phyloP scores from a whole-genome alignment of 169 alveolate genomes.

The Eimeria acervulina region DNA sequence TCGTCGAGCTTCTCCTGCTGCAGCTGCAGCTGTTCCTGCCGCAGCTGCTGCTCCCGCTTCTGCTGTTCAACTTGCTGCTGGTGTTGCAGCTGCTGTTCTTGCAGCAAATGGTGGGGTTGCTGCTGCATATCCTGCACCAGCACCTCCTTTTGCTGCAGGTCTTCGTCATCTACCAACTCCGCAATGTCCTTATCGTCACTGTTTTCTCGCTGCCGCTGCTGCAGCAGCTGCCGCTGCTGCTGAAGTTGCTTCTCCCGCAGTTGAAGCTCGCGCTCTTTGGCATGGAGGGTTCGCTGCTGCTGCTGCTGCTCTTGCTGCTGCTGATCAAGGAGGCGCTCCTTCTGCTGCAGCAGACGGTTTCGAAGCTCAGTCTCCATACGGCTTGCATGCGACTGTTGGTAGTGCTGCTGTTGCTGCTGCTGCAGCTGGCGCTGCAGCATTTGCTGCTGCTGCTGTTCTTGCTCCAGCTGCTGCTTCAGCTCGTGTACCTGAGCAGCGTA shows the following conservation, averaged over 20 bases:
- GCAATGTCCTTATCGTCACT: slow-evolving; percentile 46
- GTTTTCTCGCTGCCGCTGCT: slow-evolving; percentile 44
- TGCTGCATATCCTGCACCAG: slow-evolving; percentile 21
- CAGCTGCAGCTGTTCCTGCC: slow-evolving; percentile 31
- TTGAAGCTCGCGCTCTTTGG: slow-evolving; percentile 73
- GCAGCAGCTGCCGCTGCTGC: slow-evolving; percentile 39
- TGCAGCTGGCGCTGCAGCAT: neutral
- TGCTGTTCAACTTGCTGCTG: slow-evolving; percentile 32
- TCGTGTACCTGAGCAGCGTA: slow-evolving; percentile 25
- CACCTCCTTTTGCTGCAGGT: neutral
- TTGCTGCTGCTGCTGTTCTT: slow-evolving; percentile 30
- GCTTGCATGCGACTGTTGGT: slow-evolving; percentile 54
- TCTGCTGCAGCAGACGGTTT: slow-evolving; percentile 56
- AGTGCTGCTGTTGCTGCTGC: slow-evolving; percentile 15
- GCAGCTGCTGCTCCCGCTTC: slow-evolving; percentile 28
- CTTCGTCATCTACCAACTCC: slow-evolving; percentile 62
- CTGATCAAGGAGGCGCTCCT: slow-evolving; percentile 74
- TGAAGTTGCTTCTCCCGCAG: slow-evolving; percentile 14
- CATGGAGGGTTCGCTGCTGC: slow-evolving; percentile 31
- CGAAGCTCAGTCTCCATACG: slow-evolving; percentile 66
- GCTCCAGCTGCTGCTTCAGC: slow-evolving; percentile 53
- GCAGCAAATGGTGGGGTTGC: slow-evolving; percentile 13
- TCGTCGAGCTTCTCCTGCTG: slow-evolving; percentile 35
- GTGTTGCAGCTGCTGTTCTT: slow-evolving; percentile 37
- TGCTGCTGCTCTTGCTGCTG: slow-evolving; percentile 69